Conservation (phyloP, 768 basidiomycete genomes). For the Lentinus brumalis region DNA sequence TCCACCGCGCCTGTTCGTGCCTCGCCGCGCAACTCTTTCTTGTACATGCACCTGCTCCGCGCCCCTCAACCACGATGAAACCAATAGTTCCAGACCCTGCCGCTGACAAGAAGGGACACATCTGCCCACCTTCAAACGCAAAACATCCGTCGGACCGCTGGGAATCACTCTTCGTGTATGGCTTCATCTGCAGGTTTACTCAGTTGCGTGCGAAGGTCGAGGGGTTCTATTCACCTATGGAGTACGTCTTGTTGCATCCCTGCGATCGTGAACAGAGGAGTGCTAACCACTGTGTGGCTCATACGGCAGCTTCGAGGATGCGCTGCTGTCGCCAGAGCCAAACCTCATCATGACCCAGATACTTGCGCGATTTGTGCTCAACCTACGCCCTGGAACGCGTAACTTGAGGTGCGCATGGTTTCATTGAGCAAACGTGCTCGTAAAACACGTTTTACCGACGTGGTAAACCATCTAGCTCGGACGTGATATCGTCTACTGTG, state of each 20-base stretch:
- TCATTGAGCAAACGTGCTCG: constrained; percentile 29
- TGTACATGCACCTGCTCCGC: constrained; percentile 27
- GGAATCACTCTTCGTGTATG: constrained; percentile 85
- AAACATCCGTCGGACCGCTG: constrained; percentile 80
- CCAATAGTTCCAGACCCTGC: constrained; percentile 29
- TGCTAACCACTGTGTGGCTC: constrained; percentile 35
- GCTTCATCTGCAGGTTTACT: constrained; percentile 84
- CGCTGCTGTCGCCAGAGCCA: constrained; percentile 70
- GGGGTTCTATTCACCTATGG: constrained; percentile 79
- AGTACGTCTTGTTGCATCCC: constrained; percentile 55
- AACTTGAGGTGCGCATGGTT: constrained; percentile 74
- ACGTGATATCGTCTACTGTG: constrained; percentile 81
- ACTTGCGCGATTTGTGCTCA: constrained; percentile 75
- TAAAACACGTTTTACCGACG: constrained; percentile 36
- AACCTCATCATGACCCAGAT: constrained; percentile 74
- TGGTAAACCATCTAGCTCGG: constrained; percentile 54
- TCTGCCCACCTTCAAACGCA: constrained; percentile 61
- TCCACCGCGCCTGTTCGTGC: constrained; percentile 22
- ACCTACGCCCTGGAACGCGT: constrained; percentile 86
- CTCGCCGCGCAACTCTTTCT: constrained; percentile 26
- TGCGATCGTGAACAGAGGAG: neutral
- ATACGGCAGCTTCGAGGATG: constrained; percentile 70
- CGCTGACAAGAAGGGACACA: constrained; percentile 50
- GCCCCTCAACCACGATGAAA: constrained; percentile 38
- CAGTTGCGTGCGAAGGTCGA: constrained; percentile 72